These are phyloP conservation scores for Nakazawaea wyomingensis DNA, from an alignment of 805 yeast genomes.

Conservation along the genomic window DNA sequence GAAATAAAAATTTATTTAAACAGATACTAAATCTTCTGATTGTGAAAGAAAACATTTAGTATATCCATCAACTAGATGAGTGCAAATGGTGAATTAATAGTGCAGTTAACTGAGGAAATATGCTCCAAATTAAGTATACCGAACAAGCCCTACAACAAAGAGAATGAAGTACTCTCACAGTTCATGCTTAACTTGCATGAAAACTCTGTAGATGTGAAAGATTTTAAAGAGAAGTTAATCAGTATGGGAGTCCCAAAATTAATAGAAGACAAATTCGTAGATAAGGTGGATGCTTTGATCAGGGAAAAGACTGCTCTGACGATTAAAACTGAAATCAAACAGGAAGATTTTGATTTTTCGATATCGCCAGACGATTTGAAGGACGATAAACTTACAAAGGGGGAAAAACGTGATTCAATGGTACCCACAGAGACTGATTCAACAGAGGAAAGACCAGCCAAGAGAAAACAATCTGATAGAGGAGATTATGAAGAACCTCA, in stretches of 20 bases:
- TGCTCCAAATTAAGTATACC: slow-evolving; percentile 4
- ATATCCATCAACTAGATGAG: not conserved
- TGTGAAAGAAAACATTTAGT: too few relatives aligned
- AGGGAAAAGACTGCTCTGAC: not conserved
- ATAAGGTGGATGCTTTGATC: not conserved
- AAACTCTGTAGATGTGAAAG: slow-evolving; percentile 9
- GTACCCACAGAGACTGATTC: not conserved
- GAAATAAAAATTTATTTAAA: too few relatives aligned
- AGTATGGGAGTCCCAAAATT: slow-evolving; percentile 14
- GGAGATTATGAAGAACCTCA: slow-evolving; percentile 27
- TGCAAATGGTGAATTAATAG: not conserved
- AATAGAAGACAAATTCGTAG: slow-evolving; percentile 7
- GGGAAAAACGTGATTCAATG: not conserved
- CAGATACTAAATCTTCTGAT: too few relatives aligned
- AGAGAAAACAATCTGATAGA: slow-evolving; percentile 1
- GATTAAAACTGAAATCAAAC: not conserved
- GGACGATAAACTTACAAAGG: not conserved
- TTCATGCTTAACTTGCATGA: slow-evolving; percentile 13
- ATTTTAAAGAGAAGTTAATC: slow-evolving; percentile 10
- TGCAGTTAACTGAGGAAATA: slow-evolving; percentile 3
- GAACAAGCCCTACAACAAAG: slow-evolving; percentile 7
- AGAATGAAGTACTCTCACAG: slow-evolving; percentile 11
- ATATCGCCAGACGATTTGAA: not conserved
- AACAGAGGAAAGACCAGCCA: not conserved
- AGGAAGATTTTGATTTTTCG: not conserved